These are phyloP conservation scores for Scedosporium aurantiacum DNA, from an alignment of 2,329 filamentous ascomycete genomes.

Conservation along the genomic window DNA sequence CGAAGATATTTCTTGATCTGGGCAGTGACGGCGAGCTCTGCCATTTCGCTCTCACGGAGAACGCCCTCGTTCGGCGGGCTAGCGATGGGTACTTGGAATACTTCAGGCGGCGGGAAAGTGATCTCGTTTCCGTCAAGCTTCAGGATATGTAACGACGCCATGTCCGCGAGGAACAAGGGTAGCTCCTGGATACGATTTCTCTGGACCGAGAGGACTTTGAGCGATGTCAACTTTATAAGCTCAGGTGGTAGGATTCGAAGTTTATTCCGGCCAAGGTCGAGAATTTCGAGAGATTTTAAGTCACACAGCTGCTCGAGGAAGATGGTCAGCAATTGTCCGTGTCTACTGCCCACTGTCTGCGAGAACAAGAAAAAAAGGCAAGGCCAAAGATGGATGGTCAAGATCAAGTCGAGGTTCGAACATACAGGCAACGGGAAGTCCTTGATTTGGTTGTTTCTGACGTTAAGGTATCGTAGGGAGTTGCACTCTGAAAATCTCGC, in stretches of 20 bases:
- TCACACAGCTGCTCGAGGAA: conserved; percentile 58
- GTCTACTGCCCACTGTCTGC: not conserved
- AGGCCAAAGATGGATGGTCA: not conserved
- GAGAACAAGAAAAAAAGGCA: not conserved
- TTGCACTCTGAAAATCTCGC: conserved; percentile 63
- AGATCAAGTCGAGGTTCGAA: conserved; percentile 4
- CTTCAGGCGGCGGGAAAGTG: conserved; percentile 62
- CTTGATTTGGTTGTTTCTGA: conserved; percentile 62
- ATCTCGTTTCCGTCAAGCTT: conserved; percentile 86
- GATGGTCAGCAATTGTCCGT: not conserved
- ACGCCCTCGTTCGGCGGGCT: conserved; percentile 45
- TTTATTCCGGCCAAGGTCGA: conserved; percentile 85
- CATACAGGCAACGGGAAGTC: conserved; percentile 48
- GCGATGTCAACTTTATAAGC: conserved; percentile 67
- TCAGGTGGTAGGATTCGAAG: conserved; percentile 67
- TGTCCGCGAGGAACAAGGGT: conserved; percentile 75
- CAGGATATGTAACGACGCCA: conserved; percentile 78
- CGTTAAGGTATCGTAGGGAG: conserved; percentile 68
- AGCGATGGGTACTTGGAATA: conserved; percentile 34
- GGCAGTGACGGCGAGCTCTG: conserved; percentile 46
- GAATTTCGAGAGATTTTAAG: conserved; percentile 76
- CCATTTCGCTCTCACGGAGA: conserved; percentile 48
- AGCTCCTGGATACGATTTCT: conserved; percentile 80
- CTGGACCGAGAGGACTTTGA: conserved; percentile 81
- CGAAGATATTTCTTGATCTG: conserved; percentile 52